Percentiles rank a stretch among this genome's conserved stretches.
Evolutionary conservation across 331 rosid genomes (phyloP).

Genomic region (Stylosanthes scabra): DNA sequence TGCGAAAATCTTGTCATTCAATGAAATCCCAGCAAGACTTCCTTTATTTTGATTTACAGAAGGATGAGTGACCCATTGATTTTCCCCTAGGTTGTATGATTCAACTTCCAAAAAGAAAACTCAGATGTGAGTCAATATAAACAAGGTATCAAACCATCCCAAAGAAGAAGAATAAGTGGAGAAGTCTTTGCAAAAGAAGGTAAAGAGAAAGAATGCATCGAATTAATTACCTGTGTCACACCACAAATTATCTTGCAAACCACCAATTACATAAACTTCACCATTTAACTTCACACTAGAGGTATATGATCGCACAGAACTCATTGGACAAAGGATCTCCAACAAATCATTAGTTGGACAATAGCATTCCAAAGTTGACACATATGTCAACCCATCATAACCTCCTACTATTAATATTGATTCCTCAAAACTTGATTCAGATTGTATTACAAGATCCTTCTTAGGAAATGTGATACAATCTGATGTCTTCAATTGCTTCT

Average conservation of each 20-base stretch:
- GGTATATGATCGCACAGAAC: conserved; percentile 36
- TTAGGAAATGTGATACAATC: conserved; percentile 24
- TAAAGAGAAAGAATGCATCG: neutral
- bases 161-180: neutral
- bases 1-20: conserved; percentile 50
- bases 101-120: conserved; percentile 48
- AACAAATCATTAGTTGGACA: conserved; percentile 39
- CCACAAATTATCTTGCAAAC: conserved; percentile 41
- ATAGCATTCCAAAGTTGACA: conserved; percentile 45
- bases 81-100: conserved; percentile 44
- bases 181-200: neutral
- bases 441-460: conserved; percentile 3
- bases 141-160: neutral
- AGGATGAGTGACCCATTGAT: conserved; percentile 50
- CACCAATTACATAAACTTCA: conserved; percentile 53
- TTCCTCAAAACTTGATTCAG: conserved; percentile 28
- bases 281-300: conserved; percentile 45
- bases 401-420: conserved; percentile 55
- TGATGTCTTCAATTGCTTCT: conserved; percentile 34
- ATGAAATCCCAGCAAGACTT: conserved; percentile 49
- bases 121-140: conserved; percentile 11
- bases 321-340: conserved; percentile 52
- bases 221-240: conserved; percentile 48
- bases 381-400: conserved; percentile 44
- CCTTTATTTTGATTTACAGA: conserved; percentile 50